Evolutionary conservation across 164 flowering plant species (phyloP), one percentile per base, ranked within the genome.

Genomic region (Kalanchoe fedtschenkoi): DNA sequence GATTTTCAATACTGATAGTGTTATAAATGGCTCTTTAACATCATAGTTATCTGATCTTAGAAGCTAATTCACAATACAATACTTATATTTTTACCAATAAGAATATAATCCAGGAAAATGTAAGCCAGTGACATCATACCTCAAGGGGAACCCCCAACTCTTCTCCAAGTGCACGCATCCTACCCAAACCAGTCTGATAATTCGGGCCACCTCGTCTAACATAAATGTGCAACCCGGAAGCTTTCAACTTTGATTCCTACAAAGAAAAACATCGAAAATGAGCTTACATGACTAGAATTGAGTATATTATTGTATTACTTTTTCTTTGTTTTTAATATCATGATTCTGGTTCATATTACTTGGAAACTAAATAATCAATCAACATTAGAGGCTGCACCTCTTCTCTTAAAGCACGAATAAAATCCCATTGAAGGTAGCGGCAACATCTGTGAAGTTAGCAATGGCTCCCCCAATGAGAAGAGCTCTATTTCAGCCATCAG

Each of bases 131-230:
- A 44, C 7, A 15, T 64, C 62, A 58, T 78, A 91, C 97, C 96
- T 91, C 92, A 64, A 91, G 72, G 29, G 96, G 92, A 57, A 91
- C 71, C 19, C 92, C 95, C 5, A 88, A 71, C 66, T 91, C 96
- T 64, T 82, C 85, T 34, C 91, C 97, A 29, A 89, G 68, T 14
- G 76, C 71, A 15, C 98, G 84, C 98, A 89, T 89, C 72, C 76
- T 87, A 19, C 84, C 81, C 51, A 91, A 67, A 63, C 98, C 98
- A 32, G 76, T 84, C 72, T 89, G 92, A 70, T 91, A 91, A 68
- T 91, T 91, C 4, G 96, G 98, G 62, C 98, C 98, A 29, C 98
- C 98, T 77, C 98, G 83, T 66, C 98, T 72, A 58, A 91, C 98
- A 69, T 74, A 91, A 24, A 86, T 73, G 68, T 87, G 85, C 96